phyloP scores from a whole-genome alignment of 2,329 filamentous ascomycete species.

The Ophiostoma ips region DNA sequence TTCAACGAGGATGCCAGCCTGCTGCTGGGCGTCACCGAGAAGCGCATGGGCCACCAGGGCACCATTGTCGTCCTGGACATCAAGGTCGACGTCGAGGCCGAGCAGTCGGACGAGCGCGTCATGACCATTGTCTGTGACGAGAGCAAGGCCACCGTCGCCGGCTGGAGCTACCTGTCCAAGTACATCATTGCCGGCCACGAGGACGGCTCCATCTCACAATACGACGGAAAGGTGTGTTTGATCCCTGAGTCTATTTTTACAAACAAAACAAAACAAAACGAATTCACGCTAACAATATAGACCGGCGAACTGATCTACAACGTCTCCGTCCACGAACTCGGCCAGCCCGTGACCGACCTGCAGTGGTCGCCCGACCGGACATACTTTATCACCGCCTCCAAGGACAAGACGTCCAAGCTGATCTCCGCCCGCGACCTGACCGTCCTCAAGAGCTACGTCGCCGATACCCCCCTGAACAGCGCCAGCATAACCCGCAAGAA shows the following conservation, averaged over 20 bases:
- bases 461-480: slow-evolving; percentile 94
- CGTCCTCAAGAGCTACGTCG: slow-evolving; percentile 79
- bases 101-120: slow-evolving; percentile 70
- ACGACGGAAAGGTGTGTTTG: slow-evolving; percentile 55
- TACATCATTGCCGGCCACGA: slow-evolving; percentile 98
- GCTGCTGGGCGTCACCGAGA: slow-evolving; percentile 90
- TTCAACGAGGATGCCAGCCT: slow-evolving; percentile 89
- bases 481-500: slow-evolving; percentile 90
- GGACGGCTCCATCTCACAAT: slow-evolving; percentile 82
- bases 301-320: slow-evolving; percentile 96
- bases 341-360: slow-evolving; percentile 74
- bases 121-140: slow-evolving; percentile 87
- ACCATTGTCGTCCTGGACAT: slow-evolving; percentile 91
- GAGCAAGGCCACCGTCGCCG: slow-evolving; percentile 93
- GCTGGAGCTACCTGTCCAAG: slow-evolving; percentile 86
- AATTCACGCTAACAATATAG: slow-evolving; percentile 22
- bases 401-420: slow-evolving; percentile 95
- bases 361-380: slow-evolving; percentile 91
- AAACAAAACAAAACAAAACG: no score
- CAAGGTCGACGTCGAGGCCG: slow-evolving; percentile 64
- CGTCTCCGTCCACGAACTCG: slow-evolving; percentile 78
- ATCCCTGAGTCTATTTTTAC: no score
- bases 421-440: slow-evolving; percentile 75
- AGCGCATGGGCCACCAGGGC: slow-evolving; percentile 91
- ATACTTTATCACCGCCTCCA: slow-evolving; percentile 96